Evolutionary conservation across 768 basidiomycete genomes (phyloP), one percentile per base, ranked within the genome.

Genomic region (Tulasnella sp.): DNA sequence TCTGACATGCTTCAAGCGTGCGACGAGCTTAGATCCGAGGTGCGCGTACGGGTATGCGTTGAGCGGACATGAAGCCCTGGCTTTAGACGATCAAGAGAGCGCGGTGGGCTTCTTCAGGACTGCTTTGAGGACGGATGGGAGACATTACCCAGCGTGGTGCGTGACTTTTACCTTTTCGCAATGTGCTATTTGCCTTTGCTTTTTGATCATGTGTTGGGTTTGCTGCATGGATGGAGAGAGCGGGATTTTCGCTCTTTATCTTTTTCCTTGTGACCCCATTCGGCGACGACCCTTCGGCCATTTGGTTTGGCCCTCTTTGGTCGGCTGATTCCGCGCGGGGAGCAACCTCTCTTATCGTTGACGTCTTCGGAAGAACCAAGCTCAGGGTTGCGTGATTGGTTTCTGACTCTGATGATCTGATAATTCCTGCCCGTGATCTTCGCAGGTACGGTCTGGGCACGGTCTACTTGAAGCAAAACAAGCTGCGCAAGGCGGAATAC

Each of bases 111-210:
- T 89, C 76, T 99, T 94, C 70, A 84, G 96, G 71, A 84, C 82
- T 59, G 95, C 95, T 41, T 78, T 99, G 71, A 82, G 88, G 73
- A 85, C 87, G 61, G 93, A 98, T 76, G 75, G 81, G 67, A 83
- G 90, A 73, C 92, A 96, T 73, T 99, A 98, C 73, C 95, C 96
- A 74, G 96, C 96, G 56, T 98, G 96, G 96, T 96, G 71, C 71
- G 88, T 78, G 15, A 50, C 21, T 47, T 51, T 34, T 34, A 32
- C 32, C 48, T 34, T 60, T 21, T 42, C n/a, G n/a, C n/a, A n/a
- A n/a, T n/a, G n/a, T n/a, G n/a, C n/a, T n/a, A n/a, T n/a, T n/a
- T n/a, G n/a, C n/a, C n/a, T n/a, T n/a, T n/a, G n/a, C n/a, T n/a
- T n/a, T n/a, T n/a, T n/a, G n/a, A n/a, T n/a, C n/a, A n/a, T n/a